These are phyloP conservation scores for Mimosa pudica DNA, from an alignment of 306 rosid species.

Conservation along the genomic window DNA sequence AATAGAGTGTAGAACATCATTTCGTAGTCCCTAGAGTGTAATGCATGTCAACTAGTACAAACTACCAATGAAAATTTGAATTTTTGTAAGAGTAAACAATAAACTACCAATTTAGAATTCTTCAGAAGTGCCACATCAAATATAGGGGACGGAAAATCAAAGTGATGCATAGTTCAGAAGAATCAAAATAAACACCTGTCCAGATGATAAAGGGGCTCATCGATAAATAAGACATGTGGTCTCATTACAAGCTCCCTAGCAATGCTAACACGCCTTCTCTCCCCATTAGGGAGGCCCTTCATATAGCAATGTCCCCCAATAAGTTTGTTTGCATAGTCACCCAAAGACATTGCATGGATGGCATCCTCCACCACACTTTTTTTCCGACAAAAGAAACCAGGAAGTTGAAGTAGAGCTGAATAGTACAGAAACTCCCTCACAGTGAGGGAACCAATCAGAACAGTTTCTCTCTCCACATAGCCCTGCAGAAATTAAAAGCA, in stretches of 20 bases:
- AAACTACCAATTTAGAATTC: neutral
- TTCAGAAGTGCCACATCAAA: neutral
- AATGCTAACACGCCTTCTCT: slow-evolving; percentile 88
- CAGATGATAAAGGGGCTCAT: slow-evolving; percentile 94
- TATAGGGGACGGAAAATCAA: neutral
- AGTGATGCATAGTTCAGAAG: slow-evolving; percentile 4
- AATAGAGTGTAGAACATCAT: neutral
- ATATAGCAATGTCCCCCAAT: slow-evolving; percentile 95
- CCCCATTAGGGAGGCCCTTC: slow-evolving; percentile 97
- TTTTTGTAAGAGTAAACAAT: neutral
- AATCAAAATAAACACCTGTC: slow-evolving; percentile 63
- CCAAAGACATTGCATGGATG: slow-evolving; percentile 87
- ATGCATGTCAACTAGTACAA: slow-evolving; percentile 2
- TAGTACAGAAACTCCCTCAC: slow-evolving; percentile 92
- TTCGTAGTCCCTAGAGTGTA: neutral
- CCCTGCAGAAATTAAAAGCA: slow-evolving; percentile 61
- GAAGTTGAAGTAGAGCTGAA: slow-evolving; percentile 93
- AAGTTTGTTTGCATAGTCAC: slow-evolving; percentile 88
- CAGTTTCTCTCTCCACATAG: slow-evolving; percentile 85
- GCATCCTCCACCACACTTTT: slow-evolving; percentile 96
- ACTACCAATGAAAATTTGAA: neutral
- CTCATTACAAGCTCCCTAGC: slow-evolving; percentile 99
- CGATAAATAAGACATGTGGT: slow-evolving; percentile 87
- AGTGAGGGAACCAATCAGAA: slow-evolving; percentile 93
- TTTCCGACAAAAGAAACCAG: slow-evolving; percentile 95